Evolutionary conservation across 2,329 filamentous ascomycete genomes (phyloP), one percentile per base, ranked within the genome.

Genomic region (Monosporascus ibericus): DNA sequence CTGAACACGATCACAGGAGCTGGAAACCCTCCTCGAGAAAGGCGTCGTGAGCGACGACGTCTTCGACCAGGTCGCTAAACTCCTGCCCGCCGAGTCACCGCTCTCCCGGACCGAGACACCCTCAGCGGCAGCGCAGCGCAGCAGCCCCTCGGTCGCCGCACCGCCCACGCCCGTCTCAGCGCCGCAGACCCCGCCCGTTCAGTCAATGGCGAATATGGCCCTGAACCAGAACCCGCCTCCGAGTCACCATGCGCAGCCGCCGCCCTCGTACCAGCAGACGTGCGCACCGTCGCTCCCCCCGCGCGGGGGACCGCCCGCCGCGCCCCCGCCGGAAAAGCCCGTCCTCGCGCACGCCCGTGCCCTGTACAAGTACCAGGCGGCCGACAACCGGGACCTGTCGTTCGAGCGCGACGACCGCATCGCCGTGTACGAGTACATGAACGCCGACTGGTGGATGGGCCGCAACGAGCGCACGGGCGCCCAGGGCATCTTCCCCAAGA

Each of bases 401-500:
- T 83, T 97, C 54, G 83, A 90, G 66, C 85, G 87, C 56, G 87
- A 92, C 66, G 92, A 97, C 73, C 78, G 79, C 58, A 78, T 97
- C 61, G 80, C 83, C 54, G 88, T 97, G 22, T 82, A 84, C 59
- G 90, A 96, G 72, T 92, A 95, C 75, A 94, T 96, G 87, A 97
- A 97, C 72, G 84, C 86, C 57, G 92, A 97, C 72, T 97, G 92
- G 92, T 96, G 91, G 90, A 86, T 90, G 78, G 92, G 92, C 60
- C 83, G 82, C 62, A 96, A 95, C 72, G 77, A 86, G 65, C 84
- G 90, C 50, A 95, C 91, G 8, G 87, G 87, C 52, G 75, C 82
- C 60, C 90, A 95, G 73, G 92, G 92, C 63, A 96, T 97, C 68
- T 97, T 97, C 79, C 92, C 92, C n/a, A 83, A 87, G 61, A 90